A percentile compares a stretch with the other conserved stretches of the same genome.
Evolutionary conservation across 352 stramenopile genomes (phyloP).

Genomic region (Phytopythium litorale): DNA sequence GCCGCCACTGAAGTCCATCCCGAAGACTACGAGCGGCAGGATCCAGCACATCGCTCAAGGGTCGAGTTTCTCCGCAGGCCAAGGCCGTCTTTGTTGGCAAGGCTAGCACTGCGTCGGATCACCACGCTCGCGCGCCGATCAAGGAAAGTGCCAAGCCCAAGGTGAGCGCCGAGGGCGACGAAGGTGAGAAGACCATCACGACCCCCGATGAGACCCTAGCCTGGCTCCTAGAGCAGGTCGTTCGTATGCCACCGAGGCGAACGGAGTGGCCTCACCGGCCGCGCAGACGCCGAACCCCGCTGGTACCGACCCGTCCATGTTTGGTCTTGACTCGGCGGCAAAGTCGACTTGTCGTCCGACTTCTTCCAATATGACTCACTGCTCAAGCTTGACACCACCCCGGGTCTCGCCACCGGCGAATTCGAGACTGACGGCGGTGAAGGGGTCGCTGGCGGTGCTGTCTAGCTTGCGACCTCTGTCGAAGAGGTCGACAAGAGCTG

Average conservation of each 20-base stretch:
- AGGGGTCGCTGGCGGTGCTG: constrained; percentile 4
- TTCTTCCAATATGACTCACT: constrained; percentile 74
- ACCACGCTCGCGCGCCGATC: constrained; percentile 2
- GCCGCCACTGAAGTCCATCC: constrained; percentile 60
- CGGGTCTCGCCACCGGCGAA: constrained; percentile 49
- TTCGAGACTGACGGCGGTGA: constrained; percentile 22
- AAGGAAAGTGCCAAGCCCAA: constrained; percentile 10
- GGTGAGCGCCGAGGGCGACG: constrained; percentile 4
- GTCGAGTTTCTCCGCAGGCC: constrained; percentile 35
- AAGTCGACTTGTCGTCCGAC: constrained; percentile 54
- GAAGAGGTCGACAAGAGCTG: constrained; percentile 65
- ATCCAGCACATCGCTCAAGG: constrained; percentile 72
- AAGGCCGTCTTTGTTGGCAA: constrained; percentile 55
- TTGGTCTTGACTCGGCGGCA: constrained; percentile 63
- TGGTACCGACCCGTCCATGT: constrained; percentile 46
- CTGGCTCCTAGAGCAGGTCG: constrained; percentile 64
- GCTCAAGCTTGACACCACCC: constrained; percentile 43
- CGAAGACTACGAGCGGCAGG: constrained; percentile 85
- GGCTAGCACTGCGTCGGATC: constrained; percentile 26
- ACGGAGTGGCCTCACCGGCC: neutral
- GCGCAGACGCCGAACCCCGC: constrained; percentile 12
- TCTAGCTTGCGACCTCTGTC: constrained; percentile 9
- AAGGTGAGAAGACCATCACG: constrained; percentile 33
- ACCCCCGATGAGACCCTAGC: constrained; percentile 63
- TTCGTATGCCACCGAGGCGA: constrained; percentile 9